These are phyloP conservation scores for Cutaneotrichosporon dermatis DNA, from an alignment of 1,284 basidiomycete genomes.

Conservation along the genomic window DNA sequence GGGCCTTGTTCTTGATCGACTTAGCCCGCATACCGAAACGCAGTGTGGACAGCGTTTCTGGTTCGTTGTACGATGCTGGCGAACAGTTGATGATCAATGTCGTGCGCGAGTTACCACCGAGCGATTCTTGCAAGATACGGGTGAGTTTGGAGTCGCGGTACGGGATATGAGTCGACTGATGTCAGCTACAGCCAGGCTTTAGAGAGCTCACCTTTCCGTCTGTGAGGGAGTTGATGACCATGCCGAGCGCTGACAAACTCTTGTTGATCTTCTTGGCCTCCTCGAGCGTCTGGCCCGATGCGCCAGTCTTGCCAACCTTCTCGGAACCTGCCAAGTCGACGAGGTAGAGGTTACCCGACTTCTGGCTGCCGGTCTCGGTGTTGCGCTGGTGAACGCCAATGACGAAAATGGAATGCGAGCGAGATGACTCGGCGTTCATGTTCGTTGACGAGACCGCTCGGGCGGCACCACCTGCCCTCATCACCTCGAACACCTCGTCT, in stretches of 20 bases:
- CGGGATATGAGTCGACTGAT: constrained; percentile 89
- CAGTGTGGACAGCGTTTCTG: constrained; percentile 94
- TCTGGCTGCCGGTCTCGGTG: constrained; percentile 89
- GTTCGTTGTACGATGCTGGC: constrained; percentile 92
- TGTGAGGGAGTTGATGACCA: constrained; percentile 99
- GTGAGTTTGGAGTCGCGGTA: constrained; percentile 99
- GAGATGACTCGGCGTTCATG: constrained; percentile 99
- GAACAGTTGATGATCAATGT: constrained; percentile 99
- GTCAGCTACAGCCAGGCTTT: not conserved
- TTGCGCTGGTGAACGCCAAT: constrained; percentile 97
- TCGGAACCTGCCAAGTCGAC: constrained; percentile 98
- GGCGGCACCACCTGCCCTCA: constrained; percentile 89
- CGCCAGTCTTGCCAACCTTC: constrained; percentile 97
- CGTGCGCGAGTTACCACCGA: constrained; percentile 97
- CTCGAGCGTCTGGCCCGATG: constrained; percentile 96
- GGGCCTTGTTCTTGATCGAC: constrained; percentile 98
- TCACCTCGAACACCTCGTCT: constrained; percentile 97
- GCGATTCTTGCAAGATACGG: constrained; percentile 97
- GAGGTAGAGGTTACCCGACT: constrained; percentile 94
- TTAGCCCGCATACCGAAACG: constrained; percentile 99
- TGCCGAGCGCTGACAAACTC: constrained; percentile 91
- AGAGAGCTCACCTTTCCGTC: constrained; percentile 72
- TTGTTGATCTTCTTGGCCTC: constrained; percentile 99
- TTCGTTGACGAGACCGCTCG: constrained; percentile 94
- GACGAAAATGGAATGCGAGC: constrained; percentile 98